phyloP scores from a whole-genome alignment of 768 basidiomycete genomes.

The Podaxis sp. region DNA sequence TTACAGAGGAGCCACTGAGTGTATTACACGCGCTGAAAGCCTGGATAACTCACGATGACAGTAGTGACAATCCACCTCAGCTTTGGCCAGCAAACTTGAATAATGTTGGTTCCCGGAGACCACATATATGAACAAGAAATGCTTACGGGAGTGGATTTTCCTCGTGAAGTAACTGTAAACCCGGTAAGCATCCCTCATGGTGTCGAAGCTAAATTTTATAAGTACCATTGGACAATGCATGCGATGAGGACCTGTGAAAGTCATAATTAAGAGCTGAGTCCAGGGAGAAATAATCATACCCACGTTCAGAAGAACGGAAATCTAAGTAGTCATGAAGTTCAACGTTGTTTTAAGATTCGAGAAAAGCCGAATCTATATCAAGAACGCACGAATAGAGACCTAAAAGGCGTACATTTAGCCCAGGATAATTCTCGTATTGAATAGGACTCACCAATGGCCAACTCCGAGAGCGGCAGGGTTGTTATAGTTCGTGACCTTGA shows the following conservation, averaged over 20 bases:
- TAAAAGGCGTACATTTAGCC: conserved; percentile 11
- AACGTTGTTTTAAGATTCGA: not conserved
- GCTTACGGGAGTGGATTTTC: conserved; percentile 32
- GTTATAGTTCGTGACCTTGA: conserved; percentile 35
- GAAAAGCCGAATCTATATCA: not conserved
- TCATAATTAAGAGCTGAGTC: not conserved
- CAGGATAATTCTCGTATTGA: not conserved
- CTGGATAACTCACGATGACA: conserved; percentile 26
- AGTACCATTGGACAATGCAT: conserved; percentile 34
- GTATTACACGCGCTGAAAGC: not conserved
- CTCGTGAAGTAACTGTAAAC: conserved; percentile 31
- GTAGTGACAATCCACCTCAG: conserved; percentile 31
- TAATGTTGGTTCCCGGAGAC: not conserved
- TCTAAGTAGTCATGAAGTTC: conserved; percentile 15
- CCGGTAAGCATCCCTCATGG: not conserved
- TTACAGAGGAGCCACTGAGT: not conserved
- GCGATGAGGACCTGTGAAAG: conserved; percentile 26
- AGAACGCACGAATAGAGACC: conserved; percentile 36
- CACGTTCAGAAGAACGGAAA: conserved; percentile 28
- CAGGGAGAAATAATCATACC: conserved; percentile 4
- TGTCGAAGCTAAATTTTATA: not conserved
- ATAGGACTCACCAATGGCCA: conserved; percentile 35
- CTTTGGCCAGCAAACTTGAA: conserved; percentile 30
- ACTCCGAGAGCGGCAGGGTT: conserved; percentile 31
- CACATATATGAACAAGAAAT: not conserved